These are phyloP conservation scores for Leishmania turanica DNA, from an alignment of 208 protist species.

Conservation along the genomic window DNA sequence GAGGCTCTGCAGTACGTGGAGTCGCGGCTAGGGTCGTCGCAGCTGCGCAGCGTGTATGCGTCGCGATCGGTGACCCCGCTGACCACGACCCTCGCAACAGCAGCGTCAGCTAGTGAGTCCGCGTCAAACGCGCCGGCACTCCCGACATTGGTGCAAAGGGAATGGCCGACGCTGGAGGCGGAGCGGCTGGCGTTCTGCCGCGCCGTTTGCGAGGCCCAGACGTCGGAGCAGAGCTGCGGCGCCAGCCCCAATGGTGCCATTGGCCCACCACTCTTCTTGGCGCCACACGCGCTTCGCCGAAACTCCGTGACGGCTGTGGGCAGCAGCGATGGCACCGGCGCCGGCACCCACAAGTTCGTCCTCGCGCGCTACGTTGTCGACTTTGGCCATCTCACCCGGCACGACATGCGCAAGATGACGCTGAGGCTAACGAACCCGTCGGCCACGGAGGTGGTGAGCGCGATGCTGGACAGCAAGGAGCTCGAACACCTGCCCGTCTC, in stretches of 20 bases:
- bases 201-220: slow-evolving; percentile 19
- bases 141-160: slow-evolving; percentile 15
- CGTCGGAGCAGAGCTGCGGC: neutral
- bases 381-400: slow-evolving; percentile 95
- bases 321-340: slow-evolving; percentile 4
- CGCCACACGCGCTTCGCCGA: slow-evolving; percentile 49
- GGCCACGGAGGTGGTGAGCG: slow-evolving; percentile 45
- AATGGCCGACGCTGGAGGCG: slow-evolving; percentile 58
- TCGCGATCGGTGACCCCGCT: slow-evolving; percentile 8
- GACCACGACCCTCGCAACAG: neutral
- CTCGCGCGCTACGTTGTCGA: slow-evolving; percentile 91
- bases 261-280: slow-evolving; percentile 11
- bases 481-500: slow-evolving; percentile 53
- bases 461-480: slow-evolving; percentile 84
- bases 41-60: slow-evolving; percentile 8
- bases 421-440: slow-evolving; percentile 91
- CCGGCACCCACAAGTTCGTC: slow-evolving; percentile 50
- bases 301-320: slow-evolving; percentile 50
- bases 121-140: slow-evolving; percentile 14
- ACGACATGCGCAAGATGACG: slow-evolving; percentile 70
- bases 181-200: slow-evolving; percentile 78
- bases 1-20: slow-evolving; percentile 26
- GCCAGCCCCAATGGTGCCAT: neutral
- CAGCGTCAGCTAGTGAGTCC: neutral
- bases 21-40: neutral